Evolutionary conservation across 106 monocot species (phyloP).

Genomic region (Gastrodia elata): DNA sequence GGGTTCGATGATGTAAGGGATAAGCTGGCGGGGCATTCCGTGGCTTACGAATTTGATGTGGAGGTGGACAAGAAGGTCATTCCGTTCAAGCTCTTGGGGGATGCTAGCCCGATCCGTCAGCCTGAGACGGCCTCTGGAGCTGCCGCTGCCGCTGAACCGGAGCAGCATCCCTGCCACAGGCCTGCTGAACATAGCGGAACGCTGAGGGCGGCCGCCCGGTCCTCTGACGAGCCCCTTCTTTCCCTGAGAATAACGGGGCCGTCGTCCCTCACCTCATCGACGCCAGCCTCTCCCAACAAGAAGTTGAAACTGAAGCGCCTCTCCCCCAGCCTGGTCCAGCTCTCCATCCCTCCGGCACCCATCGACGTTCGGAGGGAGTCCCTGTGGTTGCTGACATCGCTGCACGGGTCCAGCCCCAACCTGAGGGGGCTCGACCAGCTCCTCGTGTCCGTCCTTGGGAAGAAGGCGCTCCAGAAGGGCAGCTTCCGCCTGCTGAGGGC

Average conservation of each 20-base stretch:
- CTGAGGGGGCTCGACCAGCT: conserved; percentile 76
- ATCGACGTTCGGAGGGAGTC: conserved; percentile 13
- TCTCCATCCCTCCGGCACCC: conserved; percentile 21
- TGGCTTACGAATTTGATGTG: conserved; percentile 82
- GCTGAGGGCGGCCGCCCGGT: conserved; percentile 43
- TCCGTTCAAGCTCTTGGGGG: conserved; percentile 74
- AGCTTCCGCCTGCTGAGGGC: conserved; percentile 65
- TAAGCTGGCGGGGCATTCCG: conserved; percentile 63
- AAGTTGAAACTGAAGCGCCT: conserved; percentile 88
- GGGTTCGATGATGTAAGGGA: conserved; percentile 82
- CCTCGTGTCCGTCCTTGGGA: conserved; percentile 65
- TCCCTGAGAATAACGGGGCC: conserved; percentile 81
- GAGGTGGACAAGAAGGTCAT: conserved; percentile 65
- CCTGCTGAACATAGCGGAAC: conserved; percentile 64
- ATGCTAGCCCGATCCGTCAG: conserved; percentile 65
- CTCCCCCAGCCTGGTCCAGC: conserved; percentile 76
- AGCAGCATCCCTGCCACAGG: conserved; percentile 37
- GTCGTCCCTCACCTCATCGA: conserved; percentile 67
- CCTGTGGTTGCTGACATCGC: conserved; percentile 71
- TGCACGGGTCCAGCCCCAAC: conserved; percentile 63
- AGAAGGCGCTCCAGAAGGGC: conserved; percentile 52
- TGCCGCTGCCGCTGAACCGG: conserved; percentile 87
- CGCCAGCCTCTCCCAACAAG: conserved; percentile 35
- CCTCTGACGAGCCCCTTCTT: conserved; percentile 52
- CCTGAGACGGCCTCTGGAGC: conserved; percentile 63